Evolutionary conservation across 192 early-diverging fungal genomes (phyloP).

Genomic region (Coemansia sp.): DNA sequence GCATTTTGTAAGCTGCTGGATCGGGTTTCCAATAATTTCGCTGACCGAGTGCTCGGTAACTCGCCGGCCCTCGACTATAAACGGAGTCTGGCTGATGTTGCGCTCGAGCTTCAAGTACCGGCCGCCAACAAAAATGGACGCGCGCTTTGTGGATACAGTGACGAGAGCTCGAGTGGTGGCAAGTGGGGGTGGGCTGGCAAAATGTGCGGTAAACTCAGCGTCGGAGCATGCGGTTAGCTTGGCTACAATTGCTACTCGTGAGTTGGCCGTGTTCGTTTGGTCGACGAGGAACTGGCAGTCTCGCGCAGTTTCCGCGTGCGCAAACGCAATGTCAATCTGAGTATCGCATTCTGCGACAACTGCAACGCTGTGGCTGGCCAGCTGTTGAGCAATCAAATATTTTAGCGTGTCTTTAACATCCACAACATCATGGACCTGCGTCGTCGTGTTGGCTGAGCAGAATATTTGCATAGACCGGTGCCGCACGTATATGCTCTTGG

Average conservation of each 20-base stretch:
- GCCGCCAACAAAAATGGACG: constrained; percentile 64
- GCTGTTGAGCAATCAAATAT: constrained; percentile 17
- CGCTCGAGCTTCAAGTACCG: constrained; percentile 71
- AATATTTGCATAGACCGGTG: constrained; percentile 29
- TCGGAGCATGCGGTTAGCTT: constrained; percentile 24
- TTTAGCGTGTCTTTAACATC: constrained; percentile 42
- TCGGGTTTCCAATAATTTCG: constrained; percentile 64
- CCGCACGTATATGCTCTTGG: constrained; percentile 38
- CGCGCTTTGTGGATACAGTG: constrained; percentile 46
- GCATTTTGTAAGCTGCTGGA: constrained; percentile 57
- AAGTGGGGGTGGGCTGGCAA: constrained; percentile 31
- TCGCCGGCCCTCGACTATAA: constrained; percentile 66
- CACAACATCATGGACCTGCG: neutral
- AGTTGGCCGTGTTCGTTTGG: neutral
- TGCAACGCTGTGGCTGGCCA: neutral
- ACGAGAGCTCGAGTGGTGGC: neutral
- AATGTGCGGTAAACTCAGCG: constrained; percentile 7
- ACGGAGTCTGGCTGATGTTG: constrained; percentile 83
- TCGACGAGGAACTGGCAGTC: constrained; percentile 37
- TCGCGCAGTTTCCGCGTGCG: constrained; percentile 15
- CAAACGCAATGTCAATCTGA: constrained; percentile 31
- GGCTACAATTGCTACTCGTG: constrained; percentile 11
- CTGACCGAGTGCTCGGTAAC: constrained; percentile 76
- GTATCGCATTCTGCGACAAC: constrained; percentile 21
- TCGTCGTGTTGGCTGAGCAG: neutral